Base-by-base conservation (phyloP, 2,329 filamentous ascomycete species). In the Neonectria punicea region DNA sequence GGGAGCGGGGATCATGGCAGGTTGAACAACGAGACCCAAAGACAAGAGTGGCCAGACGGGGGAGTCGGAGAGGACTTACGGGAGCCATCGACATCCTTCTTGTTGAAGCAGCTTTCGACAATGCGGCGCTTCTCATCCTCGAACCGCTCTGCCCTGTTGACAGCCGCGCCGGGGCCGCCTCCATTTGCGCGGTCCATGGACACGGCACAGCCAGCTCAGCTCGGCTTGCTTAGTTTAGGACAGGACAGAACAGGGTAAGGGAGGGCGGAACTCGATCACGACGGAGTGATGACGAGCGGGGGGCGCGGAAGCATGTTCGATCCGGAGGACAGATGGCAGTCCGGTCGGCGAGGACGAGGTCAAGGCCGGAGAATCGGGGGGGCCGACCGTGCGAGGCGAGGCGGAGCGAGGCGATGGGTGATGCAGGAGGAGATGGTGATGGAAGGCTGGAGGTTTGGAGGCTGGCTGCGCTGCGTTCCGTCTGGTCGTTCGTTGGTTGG, bases 71-170 rank as follows among this genome's bases (percentile, higher is more conserved):
- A 53, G 28, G 44, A 87, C 92, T 77, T 87, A 97, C 93, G 85
- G 65, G 93, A 91, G 71, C 94, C 94, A 81, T 97, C 93, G 46
- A 89, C 86, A 77, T 98, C 96, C 75, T 90, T 91, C 83, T 97
- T 98, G 79, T 85, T 88, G 83, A 98, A 99, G 82, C 94, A 98
- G 80, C 93, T 97, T 68, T 97, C 92, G 70, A 97, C 91, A 75
- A 99, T 98, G 78, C 96, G 90, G 78, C 89, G 87, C 85, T 98
- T 97, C 85, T 99, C 96, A 77, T 98, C 94, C 80, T 99, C 96
- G 79, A 98, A 99, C 74, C 89, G 89, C 82, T 97, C 93, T 60
- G 95, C 95, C 73, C 79, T 78, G 67, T 70, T 77, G 71, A 74
- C 73, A 70, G 77, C 76, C 61, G 77, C 71, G 70, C 74, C 75